A percentile compares a stretch with the other conserved stretches of the same genome.
Conservation (phyloP, 768 basidiomycete genomes). For the Leccinum disarticulatum region DNA sequence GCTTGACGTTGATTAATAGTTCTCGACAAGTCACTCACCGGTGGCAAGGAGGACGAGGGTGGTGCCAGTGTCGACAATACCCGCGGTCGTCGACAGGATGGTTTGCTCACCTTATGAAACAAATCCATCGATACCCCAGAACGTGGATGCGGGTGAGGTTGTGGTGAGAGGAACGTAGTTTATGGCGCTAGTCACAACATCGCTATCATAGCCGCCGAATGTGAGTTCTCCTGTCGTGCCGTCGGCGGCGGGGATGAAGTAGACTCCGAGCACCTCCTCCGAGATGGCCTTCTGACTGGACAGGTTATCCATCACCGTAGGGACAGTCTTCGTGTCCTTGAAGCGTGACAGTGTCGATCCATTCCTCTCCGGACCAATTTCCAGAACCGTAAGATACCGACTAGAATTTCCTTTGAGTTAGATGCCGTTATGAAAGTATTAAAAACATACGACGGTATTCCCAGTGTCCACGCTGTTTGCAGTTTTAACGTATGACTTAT, state of each 20-base stretch:
- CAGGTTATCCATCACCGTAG: conserved; percentile 39
- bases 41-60: conserved; percentile 29
- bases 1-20: too few species aligned
- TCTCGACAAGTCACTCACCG: conserved; percentile 8
- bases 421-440: background rate
- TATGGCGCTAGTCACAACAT: conserved; percentile 7
- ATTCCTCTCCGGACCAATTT: conserved; percentile 14
- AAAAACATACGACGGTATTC: conserved; percentile 16
- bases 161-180: conserved; percentile 25
- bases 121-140: conserved; percentile 21
- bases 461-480: conserved; percentile 20
- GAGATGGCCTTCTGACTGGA: conserved; percentile 26
- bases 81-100: conserved; percentile 10
- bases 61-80: conserved; percentile 29
- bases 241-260: conserved; percentile 24
- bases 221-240: conserved; percentile 24
- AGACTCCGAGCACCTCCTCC: conserved; percentile 31
- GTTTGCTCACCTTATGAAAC: background rate
- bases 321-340: conserved; percentile 11
- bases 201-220: conserved; percentile 25
- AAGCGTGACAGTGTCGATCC: conserved; percentile 14
- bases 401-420: background rate
- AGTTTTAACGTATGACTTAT: conserved; percentile 12
- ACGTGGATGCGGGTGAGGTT: conserved; percentile 24
- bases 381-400: conserved; percentile 5